Evolutionary conservation across 1,284 basidiomycete genomes (phyloP).

Genomic region (Rhodotorula sp.): DNA sequence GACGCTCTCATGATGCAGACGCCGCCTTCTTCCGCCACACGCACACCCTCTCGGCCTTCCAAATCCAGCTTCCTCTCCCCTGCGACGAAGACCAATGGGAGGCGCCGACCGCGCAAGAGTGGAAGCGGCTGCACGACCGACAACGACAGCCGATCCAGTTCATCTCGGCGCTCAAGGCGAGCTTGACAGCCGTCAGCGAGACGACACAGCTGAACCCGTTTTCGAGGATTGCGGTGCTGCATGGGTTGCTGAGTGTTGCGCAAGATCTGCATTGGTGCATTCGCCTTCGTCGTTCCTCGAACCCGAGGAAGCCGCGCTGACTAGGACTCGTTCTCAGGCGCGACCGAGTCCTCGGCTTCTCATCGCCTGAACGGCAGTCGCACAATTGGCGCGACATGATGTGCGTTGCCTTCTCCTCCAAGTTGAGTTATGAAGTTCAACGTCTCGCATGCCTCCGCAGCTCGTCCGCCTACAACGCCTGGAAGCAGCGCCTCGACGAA

Average conservation of each 20-base stretch:
- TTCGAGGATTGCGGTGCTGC: constrained; percentile 40
- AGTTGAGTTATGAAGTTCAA: too few species aligned
- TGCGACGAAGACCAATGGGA: constrained; percentile 44
- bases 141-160: constrained; percentile 40
- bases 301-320: too few species aligned
- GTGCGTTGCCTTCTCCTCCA: constrained; percentile 13
- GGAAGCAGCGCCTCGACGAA: constrained; percentile 44
- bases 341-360: constrained; percentile 41
- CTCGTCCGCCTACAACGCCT: constrained; percentile 42
- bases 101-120: constrained; percentile 38
- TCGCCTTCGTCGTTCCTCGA: background rate
- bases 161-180: constrained; percentile 44
- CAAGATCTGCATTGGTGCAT: constrained; percentile 44
- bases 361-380: constrained; percentile 39
- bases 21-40: constrained; percentile 44
- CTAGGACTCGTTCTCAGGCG: constrained; percentile 14
- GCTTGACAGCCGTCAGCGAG: constrained; percentile 33
- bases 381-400: constrained; percentile 44
- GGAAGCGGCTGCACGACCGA: constrained; percentile 35
- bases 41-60: constrained; percentile 45
- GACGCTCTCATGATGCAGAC: constrained; percentile 7
- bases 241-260: constrained; percentile 42
- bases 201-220: constrained; percentile 42
- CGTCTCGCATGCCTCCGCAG: background rate
- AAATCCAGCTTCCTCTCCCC: constrained; percentile 43